These are phyloP conservation scores for Crithidia acanthocephali DNA, from an alignment of 208 protist species.

Conservation along the genomic window DNA sequence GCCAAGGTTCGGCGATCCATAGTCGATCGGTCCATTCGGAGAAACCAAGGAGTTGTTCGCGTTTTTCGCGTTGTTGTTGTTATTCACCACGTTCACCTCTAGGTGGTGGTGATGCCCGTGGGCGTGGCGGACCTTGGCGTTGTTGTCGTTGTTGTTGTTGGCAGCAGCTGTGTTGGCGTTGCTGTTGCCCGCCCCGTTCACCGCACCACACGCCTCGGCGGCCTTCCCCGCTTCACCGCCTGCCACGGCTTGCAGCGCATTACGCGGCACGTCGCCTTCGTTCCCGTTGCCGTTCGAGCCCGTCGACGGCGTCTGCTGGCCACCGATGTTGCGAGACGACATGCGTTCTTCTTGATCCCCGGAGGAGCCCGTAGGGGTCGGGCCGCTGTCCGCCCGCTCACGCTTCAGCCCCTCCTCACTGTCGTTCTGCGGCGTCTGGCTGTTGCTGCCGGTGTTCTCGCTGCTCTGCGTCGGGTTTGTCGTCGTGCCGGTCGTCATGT, in stretches of 20 bases:
- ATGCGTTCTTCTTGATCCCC: slow-evolving; percentile 10
- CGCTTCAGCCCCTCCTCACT: neutral
- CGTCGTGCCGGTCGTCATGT: slow-evolving; percentile 6
- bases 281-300: neutral
- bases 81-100: neutral
- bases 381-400: neutral
- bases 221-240: neutral
- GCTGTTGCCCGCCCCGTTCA: neutral
- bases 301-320: neutral
- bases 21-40: neutral
- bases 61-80: neutral
- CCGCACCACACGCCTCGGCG: neutral
- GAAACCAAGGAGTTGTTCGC: neutral
- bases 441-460: slow-evolving; percentile 9
- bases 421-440: slow-evolving; percentile 3
- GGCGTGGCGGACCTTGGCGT: neutral
- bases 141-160: too few relatives aligned
- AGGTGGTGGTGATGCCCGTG: neutral
- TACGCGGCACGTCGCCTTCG: neutral
- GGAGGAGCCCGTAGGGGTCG: neutral
- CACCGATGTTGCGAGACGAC: slow-evolving; percentile 6
- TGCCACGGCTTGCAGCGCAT: neutral
- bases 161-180: slow-evolving; percentile 1
- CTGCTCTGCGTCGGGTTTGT: slow-evolving; percentile 7
- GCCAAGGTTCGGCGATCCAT: neutral